Conservation (phyloP, 129 eudicot species). For the Tagetes patula region DNA sequence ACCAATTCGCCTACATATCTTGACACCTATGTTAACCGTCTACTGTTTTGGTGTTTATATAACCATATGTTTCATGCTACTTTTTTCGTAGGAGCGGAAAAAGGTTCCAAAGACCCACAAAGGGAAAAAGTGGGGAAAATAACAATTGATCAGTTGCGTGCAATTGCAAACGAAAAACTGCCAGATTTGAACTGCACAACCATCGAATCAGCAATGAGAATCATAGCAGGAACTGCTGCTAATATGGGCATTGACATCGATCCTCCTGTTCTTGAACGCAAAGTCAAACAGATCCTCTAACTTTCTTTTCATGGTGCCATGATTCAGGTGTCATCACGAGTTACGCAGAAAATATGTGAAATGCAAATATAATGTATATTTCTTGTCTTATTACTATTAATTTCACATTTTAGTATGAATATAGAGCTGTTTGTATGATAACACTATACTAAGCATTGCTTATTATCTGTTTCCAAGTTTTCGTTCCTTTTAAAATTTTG, state of each 20-base stretch:
- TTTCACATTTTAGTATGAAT: too few relatives aligned
- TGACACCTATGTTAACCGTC: not conserved
- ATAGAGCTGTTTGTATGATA: too few relatives aligned
- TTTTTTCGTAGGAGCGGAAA: conserved; percentile 64
- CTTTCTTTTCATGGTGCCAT: not conserved
- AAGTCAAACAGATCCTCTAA: conserved; percentile 61
- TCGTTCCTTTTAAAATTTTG: too few relatives aligned
- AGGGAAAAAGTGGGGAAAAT: conserved; percentile 82
- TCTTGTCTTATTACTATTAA: too few relatives aligned
- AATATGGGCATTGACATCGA: conserved; percentile 95
- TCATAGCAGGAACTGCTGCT: conserved; percentile 98
- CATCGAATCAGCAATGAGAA: conserved; percentile 97
- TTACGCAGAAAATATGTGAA: too few relatives aligned
- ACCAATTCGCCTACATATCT: too few relatives aligned
- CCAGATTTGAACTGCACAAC: conserved; percentile 89
- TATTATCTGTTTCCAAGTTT: too few relatives aligned
- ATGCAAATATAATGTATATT: too few relatives aligned
- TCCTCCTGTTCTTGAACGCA: conserved; percentile 85
- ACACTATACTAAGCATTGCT: too few relatives aligned
- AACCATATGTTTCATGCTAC: not conserved
- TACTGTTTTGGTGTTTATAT: conserved; percentile 5
- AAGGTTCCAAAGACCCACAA: conserved; percentile 90
- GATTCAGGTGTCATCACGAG: too few relatives aligned
- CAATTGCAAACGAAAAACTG: conserved; percentile 83
- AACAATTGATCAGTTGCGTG: conserved; percentile 81